These are phyloP conservation scores for Apiotrichum porosum DNA, from an alignment of 1,284 basidiomycete species.

Conservation along the genomic window DNA sequence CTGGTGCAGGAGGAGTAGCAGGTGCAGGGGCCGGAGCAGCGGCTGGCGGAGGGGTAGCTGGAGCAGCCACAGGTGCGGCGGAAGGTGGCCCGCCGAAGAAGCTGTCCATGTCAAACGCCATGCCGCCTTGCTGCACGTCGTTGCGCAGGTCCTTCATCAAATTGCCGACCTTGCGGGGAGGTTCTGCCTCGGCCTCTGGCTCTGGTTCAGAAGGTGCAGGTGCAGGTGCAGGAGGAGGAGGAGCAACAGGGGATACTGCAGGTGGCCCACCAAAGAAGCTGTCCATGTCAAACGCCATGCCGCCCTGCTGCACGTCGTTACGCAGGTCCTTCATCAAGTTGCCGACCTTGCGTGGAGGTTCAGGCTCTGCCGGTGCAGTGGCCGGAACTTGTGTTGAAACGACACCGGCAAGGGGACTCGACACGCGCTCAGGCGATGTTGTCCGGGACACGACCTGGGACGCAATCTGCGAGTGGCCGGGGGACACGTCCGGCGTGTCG, in stretches of 20 bases:
- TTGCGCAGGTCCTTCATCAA: slow-evolving; percentile 56
- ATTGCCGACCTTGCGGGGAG: slow-evolving; percentile 68
- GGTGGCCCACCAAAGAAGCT: slow-evolving; percentile 38
- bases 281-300: slow-evolving; percentile 48
- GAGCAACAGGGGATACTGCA: too few relatives aligned
- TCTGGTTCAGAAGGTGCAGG: too few relatives aligned
- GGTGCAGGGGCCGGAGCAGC: too few relatives aligned
- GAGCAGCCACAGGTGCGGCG: too few relatives aligned
- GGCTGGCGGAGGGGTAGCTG: too few relatives aligned
- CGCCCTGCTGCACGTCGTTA: slow-evolving; percentile 46
- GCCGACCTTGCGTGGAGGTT: slow-evolving; percentile 64
- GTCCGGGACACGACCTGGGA: too few relatives aligned
- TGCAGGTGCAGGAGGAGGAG: too few relatives aligned
- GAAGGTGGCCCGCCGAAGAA: too few relatives aligned
- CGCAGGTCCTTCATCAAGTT: slow-evolving; percentile 58
- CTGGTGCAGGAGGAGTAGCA: slow-evolving; percentile 62
- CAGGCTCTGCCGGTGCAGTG: background rate
- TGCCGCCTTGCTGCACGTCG: slow-evolving; percentile 45
- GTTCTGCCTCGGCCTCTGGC: background rate
- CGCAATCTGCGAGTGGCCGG: too few relatives aligned
- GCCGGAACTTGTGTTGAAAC: too few relatives aligned
- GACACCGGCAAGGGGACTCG: too few relatives aligned
- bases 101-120: slow-evolving; percentile 48
- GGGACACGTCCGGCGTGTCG: background rate
- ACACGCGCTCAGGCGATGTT: too few relatives aligned